These are phyloP conservation scores for Aureobasidium melanogenum DNA, from an alignment of 2,329 filamentous ascomycete genomes.

Conservation along the genomic window DNA sequence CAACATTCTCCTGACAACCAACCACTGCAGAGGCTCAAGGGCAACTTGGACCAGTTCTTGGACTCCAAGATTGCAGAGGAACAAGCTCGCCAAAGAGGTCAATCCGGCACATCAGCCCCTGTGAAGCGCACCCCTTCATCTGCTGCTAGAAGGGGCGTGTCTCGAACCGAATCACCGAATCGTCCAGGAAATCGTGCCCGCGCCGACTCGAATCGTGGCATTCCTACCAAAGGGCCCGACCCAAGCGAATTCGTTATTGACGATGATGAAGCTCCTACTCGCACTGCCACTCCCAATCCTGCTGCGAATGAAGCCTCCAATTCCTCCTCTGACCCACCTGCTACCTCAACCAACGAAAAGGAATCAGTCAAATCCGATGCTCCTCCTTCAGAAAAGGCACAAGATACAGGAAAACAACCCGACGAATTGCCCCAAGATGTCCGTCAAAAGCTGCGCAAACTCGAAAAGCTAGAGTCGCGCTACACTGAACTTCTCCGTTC, in stretches of 20 bases:
- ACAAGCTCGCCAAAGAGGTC: conserved; percentile 38
- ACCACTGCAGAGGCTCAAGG: conserved; percentile 24
- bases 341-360: conserved; percentile 22
- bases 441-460: conserved; percentile 63
- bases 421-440: conserved; percentile 59
- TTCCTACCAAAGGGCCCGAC: conserved; percentile 57
- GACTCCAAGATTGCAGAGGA: conserved; percentile 46
- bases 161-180: conserved; percentile 24
- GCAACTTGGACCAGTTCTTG: conserved; percentile 28
- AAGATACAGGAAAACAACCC: conserved; percentile 24
- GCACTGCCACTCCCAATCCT: conserved; percentile 50
- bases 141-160: conserved; percentile 29
- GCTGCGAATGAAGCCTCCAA: conserved; percentile 27
- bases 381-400: conserved; percentile 19
- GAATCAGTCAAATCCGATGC: conserved; percentile 21
- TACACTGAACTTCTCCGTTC: conserved; percentile 87
- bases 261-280: conserved; percentile 63
- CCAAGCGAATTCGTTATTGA: conserved; percentile 83
- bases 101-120: conserved; percentile 25
- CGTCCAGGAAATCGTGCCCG: conserved; percentile 25
- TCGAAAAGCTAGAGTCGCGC: conserved; percentile 82
- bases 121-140: conserved; percentile 29
- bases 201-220: conserved; percentile 24
- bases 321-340: conserved; percentile 18
- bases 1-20: background rate